phyloP scores from a whole-genome alignment of 495 filamentous ascomycete genomes.

The Letharia lupina region DNA sequence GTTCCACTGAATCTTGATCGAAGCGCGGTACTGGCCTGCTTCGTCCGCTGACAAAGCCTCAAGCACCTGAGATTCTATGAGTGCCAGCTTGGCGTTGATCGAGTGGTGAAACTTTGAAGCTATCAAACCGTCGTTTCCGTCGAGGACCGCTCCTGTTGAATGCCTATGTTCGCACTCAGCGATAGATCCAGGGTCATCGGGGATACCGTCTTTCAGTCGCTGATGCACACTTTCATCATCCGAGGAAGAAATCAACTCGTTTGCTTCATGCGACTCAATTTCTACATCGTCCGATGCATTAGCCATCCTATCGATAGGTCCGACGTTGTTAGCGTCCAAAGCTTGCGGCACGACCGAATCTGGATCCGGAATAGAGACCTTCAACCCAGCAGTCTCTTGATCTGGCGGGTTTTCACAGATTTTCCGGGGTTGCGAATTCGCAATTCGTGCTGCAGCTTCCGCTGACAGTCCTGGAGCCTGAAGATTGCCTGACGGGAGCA shows the following conservation, averaged over 20 bases:
- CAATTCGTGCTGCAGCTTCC: neutral
- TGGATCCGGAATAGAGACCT: neutral
- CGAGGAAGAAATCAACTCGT: neutral
- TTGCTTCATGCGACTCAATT: neutral
- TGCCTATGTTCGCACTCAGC: no score
- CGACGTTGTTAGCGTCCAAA: neutral
- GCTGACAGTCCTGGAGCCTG: neutral
- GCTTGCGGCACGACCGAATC: no score
- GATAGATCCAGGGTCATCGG: no score
- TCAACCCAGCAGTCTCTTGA: neutral
- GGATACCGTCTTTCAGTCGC: no score
- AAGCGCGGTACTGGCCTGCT: neutral
- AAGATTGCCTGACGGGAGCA: neutral
- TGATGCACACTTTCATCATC: neutral
- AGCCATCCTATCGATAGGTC: neutral
- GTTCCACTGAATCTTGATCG: neutral
- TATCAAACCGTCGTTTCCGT: neutral
- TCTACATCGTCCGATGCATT: neutral
- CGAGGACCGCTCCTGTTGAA: neutral
- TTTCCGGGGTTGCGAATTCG: neutral
- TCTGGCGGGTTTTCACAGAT: neutral
- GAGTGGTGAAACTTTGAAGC: neutral
- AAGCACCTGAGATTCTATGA: neutral
- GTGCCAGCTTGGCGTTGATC: neutral
- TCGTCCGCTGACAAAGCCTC: neutral